phyloP scores from a whole-genome alignment of 495 filamentous ascomycete genomes.

The Evernia prunastri region DNA sequence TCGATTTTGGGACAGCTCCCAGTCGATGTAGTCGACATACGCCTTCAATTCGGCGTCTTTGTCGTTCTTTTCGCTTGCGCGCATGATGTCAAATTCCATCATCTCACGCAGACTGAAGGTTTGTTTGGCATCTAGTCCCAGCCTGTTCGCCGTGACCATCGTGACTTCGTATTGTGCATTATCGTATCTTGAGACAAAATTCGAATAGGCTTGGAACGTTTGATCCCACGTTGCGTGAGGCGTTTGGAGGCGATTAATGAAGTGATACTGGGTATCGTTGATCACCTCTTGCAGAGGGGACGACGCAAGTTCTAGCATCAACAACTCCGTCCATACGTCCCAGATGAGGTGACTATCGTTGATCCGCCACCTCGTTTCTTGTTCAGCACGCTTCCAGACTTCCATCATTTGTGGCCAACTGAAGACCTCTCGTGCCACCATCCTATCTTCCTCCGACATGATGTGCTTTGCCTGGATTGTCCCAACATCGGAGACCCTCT shows the following conservation, averaged over 20 bases:
- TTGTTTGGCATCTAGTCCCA: slow-evolving; percentile 61
- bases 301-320: slow-evolving; percentile 55
- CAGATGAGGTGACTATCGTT: slow-evolving; percentile 84
- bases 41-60: slow-evolving; percentile 47
- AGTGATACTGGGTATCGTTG: slow-evolving; percentile 59
- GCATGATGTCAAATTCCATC: slow-evolving; percentile 61
- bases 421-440: slow-evolving; percentile 72
- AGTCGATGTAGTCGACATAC: slow-evolving; percentile 74
- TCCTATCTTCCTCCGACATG: slow-evolving; percentile 72
- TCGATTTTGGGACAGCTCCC: slow-evolving; percentile 61
- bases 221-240: slow-evolving; percentile 82
- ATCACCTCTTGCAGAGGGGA: slow-evolving; percentile 52
- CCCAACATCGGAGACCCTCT: slow-evolving; percentile 39
- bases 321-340: slow-evolving; percentile 65
- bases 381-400: slow-evolving; percentile 71
- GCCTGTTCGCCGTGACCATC: slow-evolving; percentile 64
- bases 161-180: slow-evolving; percentile 66
- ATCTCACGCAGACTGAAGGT: slow-evolving; percentile 62
- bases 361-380: slow-evolving; percentile 73
- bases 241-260: slow-evolving; percentile 63
- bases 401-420: slow-evolving; percentile 65
- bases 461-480: slow-evolving; percentile 36
- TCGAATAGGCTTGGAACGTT: slow-evolving; percentile 76
- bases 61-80: slow-evolving; percentile 53
- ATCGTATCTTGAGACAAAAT: slow-evolving; percentile 72